Percentiles rank a stretch among this genome's conserved stretches.
Evolutionary conservation across 2,329 filamentous ascomycete genomes (phyloP).

Genomic region (Geosmithia putterillii): DNA sequence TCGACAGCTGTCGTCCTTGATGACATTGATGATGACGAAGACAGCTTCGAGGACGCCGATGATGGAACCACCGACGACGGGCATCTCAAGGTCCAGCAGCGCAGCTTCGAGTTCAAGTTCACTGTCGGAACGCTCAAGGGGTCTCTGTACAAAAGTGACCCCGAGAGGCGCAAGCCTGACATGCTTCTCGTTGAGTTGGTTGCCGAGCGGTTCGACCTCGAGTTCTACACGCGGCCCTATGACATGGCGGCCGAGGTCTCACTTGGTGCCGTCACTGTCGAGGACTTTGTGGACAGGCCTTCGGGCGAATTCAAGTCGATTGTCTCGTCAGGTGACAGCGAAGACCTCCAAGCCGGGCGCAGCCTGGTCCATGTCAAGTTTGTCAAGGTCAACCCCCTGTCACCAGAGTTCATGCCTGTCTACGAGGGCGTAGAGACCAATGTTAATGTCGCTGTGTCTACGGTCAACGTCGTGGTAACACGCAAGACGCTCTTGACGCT

Average conservation of each 20-base stretch:
- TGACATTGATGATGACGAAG: slow-evolving; percentile 56
- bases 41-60: slow-evolving; percentile 56
- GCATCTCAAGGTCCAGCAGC: slow-evolving; percentile 66
- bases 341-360: slow-evolving; percentile 63
- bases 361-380: slow-evolving; percentile 86
- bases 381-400: slow-evolving; percentile 75
- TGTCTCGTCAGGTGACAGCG: slow-evolving; percentile 66
- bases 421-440: slow-evolving; percentile 94
- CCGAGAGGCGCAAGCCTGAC: slow-evolving; percentile 63
- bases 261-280: slow-evolving; percentile 74
- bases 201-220: slow-evolving; percentile 76
- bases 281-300: slow-evolving; percentile 88
- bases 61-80: slow-evolving; percentile 38
- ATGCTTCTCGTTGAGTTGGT: slow-evolving; percentile 80
- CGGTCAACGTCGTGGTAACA: slow-evolving; percentile 92
- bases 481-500: slow-evolving; percentile 84
- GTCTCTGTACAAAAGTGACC: slow-evolving; percentile 79
- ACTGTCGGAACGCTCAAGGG: slow-evolving; percentile 89
- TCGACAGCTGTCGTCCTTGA: slow-evolving; percentile 71
- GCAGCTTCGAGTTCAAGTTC: slow-evolving; percentile 93
- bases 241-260: slow-evolving; percentile 92
- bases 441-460: slow-evolving; percentile 80
- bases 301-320: slow-evolving; percentile 92
- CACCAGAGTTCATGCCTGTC: slow-evolving; percentile 82
- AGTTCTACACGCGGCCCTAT: slow-evolving; percentile 78